Conservation (phyloP, 148 eudicot genomes). For the Silene conica region DNA sequence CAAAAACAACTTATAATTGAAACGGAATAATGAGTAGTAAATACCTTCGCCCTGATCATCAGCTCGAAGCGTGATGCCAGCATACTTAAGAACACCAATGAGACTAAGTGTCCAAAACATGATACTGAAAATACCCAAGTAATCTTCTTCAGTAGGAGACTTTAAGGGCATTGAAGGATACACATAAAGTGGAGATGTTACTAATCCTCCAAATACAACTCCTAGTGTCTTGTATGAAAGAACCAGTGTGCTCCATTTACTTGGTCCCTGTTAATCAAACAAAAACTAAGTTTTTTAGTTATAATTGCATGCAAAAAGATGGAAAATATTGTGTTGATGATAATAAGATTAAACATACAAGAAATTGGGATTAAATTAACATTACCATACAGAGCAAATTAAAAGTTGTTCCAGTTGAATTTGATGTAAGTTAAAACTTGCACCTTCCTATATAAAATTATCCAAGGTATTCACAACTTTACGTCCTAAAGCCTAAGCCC, state of each 20-base stretch:
- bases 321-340: too few relatives aligned
- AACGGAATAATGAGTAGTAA: too few relatives aligned
- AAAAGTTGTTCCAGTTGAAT: too few relatives aligned
- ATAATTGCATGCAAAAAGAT: too few relatives aligned
- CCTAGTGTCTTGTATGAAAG: constrained; percentile 59
- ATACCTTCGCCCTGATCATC: constrained; percentile 87
- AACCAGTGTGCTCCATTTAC: constrained; percentile 33
- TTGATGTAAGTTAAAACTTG: too few relatives aligned
- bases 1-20: too few relatives aligned
- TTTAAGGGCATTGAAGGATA: constrained; percentile 61
- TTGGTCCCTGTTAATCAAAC: constrained; percentile 9
- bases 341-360: too few relatives aligned
- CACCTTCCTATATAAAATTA: too few relatives aligned
- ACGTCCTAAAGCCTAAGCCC: too few relatives aligned
- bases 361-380: too few relatives aligned
- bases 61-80: constrained; percentile 48
- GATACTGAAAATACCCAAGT: constrained; percentile 57
- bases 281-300: not conserved
- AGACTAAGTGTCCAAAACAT: constrained; percentile 75
- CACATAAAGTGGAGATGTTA: constrained; percentile 63
- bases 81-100: constrained; percentile 62
- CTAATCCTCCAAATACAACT: constrained; percentile 64
- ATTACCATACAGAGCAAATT: too few relatives aligned
- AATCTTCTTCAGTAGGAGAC: constrained; percentile 58
- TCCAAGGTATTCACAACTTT: too few relatives aligned